Evolutionary conservation across 345 rosid genomes (phyloP), one percentile per base, ranked within the genome.

Genomic region (Murraya koenigii): DNA sequence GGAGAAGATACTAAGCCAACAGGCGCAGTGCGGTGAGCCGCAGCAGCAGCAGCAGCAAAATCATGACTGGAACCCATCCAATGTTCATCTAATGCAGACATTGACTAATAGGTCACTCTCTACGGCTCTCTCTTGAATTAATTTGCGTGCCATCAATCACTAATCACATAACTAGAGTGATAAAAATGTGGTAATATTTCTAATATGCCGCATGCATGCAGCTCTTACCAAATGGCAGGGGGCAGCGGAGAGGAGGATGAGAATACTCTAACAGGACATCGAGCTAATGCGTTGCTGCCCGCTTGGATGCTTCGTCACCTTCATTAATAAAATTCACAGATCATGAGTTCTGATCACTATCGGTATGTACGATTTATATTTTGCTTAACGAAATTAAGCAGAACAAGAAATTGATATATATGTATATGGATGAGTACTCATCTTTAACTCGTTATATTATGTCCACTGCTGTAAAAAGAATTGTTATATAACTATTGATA

Each of bases 231-330:
- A 41, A 76, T 72, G 33, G 70, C 66, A 26, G 62, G 66, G 54
- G 66, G 15, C 70, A 77, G 9, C 6, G 76, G 72, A 41, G 90
- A 79, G 33, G 90, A 79, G 33, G 88, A 80, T 5, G 81, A 79
- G 66, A 69, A 75, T 20, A 76, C 20, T 73, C 35, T 77, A 1
- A 62, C 75, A 20, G 84, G 80, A 19, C 66, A 78, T 19, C 79
- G 77, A 73, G 69, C 71, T n/a, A 84, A 85, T 39, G 69, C 79
- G 22, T 75, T 82, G 47, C 78, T 88, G 80, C 94, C 94, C 22
- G 71, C 90, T 39, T 90, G 94, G 94, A 84, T 90, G 94, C 80
- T 87, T 60, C 72, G 81, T 78, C 80, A 74, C 60, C 65, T 79
- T 32, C 78, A 79, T 10, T 82, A 77, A 26, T 79, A 52, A n/a